phyloP scores from a whole-genome alignment of 306 rosid genomes.

The Erythrophleum fordii region DNA sequence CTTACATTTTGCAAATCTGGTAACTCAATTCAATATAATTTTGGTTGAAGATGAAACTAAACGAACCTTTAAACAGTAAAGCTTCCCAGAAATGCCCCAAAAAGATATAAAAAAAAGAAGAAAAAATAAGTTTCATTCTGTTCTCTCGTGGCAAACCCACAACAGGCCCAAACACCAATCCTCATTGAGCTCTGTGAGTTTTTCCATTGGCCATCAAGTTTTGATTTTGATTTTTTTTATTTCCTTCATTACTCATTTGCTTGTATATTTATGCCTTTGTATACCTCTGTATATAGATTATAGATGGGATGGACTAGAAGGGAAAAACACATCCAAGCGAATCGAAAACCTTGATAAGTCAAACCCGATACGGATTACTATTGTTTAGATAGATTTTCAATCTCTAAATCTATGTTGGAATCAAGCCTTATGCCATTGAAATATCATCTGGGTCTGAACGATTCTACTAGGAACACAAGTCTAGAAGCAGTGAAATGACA shows the following conservation, averaged over 20 bases:
- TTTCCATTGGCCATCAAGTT: conserved; percentile 1
- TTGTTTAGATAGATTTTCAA: conserved; percentile 44
- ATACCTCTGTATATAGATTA: neutral
- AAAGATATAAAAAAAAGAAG: no score
- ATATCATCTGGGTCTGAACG: conserved; percentile 40
- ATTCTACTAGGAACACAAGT: no score
- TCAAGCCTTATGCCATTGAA: conserved; percentile 56
- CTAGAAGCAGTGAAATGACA: no score
- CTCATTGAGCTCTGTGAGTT: conserved; percentile 38
- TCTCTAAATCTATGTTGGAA: conserved; percentile 57
- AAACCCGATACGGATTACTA: conserved; percentile 47
- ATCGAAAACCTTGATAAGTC: conserved; percentile 52
- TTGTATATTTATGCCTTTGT: neutral
- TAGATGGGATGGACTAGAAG: conserved; percentile 68
- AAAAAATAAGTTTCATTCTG: no score
- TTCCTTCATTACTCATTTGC: neutral
- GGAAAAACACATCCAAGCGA: conserved; percentile 58
- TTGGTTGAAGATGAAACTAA: no score
- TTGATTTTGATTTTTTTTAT: neutral
- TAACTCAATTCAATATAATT: no score
- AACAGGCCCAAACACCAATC: conserved; percentile 36
- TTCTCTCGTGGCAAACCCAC: neutral
- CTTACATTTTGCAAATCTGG: no score
- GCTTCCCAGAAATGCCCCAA: no score
- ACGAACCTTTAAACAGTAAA: no score